Evolutionary conservation across 2,329 filamentous ascomycete genomes (phyloP), one percentile per base, ranked within the genome.

Genomic region (Corinectria fuckeliana): DNA sequence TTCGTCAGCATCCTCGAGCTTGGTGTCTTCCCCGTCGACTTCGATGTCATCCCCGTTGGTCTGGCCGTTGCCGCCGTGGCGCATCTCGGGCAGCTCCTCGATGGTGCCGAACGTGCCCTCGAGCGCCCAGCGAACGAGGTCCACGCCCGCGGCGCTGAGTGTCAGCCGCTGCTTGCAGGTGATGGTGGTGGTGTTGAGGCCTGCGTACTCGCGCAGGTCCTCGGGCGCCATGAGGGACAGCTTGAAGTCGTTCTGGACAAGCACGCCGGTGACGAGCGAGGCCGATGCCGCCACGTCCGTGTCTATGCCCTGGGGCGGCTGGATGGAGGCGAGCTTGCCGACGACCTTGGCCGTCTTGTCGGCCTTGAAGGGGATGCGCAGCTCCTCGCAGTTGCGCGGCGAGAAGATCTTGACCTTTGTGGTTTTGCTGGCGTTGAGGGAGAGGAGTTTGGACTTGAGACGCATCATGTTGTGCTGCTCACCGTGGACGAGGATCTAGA

Each of bases 391-490:
- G 74, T 99, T 99, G 52, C 91, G 89, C 0, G 95, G 95, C 21
- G 91, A 96, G 79, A 88, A 98, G 10, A 99, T 92, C 74, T 98
- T 97, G 66, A 92, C 89, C 67, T 96, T 95, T 39, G 87, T 81
- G 1, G 87, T 82, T 72, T 94, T 94, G 64, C 88, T 88, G 25
- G 90, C 88, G 71, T 97, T 97, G 34, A 97, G 85, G n/a, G 92
- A 94, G 4, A 98, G 86, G 1, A 99, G 84, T 73, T 97, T 96
- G 3, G 93, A 97, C 75, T 97, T 97, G 25, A 99, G 81, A 53
- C 95, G 89, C 85, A 95, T 97, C 93, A 98, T 98, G 73, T 98
- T 97, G 74, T 97, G 92, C 70, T 95, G 93, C 74, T 99, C 95
- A 56, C 95, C 95, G 68, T 99, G 95, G 2, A 99, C 95, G 28